Percentiles rank a stretch among this genome's conserved stretches.
phyloP scores from a whole-genome alignment of 108 stramenopile genomes.

The Cyclotella choctawhatcheeana region DNA sequence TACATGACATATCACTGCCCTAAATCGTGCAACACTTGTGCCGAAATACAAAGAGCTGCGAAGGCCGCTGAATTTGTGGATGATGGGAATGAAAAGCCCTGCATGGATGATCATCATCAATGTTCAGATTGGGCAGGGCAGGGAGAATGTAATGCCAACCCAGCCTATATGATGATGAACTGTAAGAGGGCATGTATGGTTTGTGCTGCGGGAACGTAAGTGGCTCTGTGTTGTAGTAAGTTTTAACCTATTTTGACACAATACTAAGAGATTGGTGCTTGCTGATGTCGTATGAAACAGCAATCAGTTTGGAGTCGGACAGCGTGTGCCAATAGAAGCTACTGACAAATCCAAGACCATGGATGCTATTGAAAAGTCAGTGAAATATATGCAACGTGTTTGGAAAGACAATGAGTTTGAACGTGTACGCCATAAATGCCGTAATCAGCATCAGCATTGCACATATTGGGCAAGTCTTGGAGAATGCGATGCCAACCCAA shows the following conservation, averaged over 20 bases:
- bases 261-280: too few species aligned
- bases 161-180: constrained; percentile 43
- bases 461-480: constrained; percentile 54
- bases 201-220: constrained; percentile 38
- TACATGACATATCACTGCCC: constrained; percentile 56
- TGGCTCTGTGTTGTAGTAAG: neutral
- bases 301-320: constrained; percentile 39
- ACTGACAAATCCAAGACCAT: neutral
- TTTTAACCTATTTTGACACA: too few species aligned
- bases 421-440: constrained; percentile 25
- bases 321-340: constrained; percentile 9
- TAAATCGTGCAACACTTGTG: constrained; percentile 27
- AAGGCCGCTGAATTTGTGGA: constrained; percentile 13
- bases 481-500: constrained; percentile 57
- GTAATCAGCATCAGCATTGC: constrained; percentile 44
- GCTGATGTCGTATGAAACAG: neutral
- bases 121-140: constrained; percentile 53
- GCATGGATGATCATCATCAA: constrained; percentile 37
- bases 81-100: constrained; percentile 10
- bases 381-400: constrained; percentile 28
- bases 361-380: constrained; percentile 12
- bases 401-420: constrained; percentile 27
- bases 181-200: constrained; percentile 38
- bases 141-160: constrained; percentile 58
- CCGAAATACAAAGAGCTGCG: constrained; percentile 2